Evolutionary conservation across 169 alveolate species (phyloP), one percentile per base, ranked within the genome.

Genomic region (Nephromyces sp.): DNA sequence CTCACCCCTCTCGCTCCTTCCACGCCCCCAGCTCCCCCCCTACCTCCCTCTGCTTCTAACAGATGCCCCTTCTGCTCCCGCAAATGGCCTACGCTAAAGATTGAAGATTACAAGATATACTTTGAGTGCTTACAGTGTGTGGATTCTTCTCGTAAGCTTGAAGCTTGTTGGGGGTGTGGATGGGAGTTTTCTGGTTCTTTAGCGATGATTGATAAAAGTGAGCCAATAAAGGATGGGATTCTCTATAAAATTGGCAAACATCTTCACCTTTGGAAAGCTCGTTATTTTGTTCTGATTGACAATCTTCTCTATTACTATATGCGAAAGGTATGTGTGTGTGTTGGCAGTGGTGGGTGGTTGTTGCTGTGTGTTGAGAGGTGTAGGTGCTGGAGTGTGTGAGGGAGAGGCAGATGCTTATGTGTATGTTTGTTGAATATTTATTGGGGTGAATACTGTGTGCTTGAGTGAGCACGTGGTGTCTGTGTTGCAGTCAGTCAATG

Each of bases 201-300:
- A n/a, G n/a, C 57, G 15, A 15, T 43, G 57, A 32, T 72, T 8
- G 82, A 70, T 1, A 22, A 29, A 4, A 79, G 77, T 25, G 73
- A 79, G 65, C 77, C 92, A 2, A 69, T 78, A 21, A 81, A 80
- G 53, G 86, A 88, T 34, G 95, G 95, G 30, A 80, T 87, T 61
- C 79, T 90, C 67, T 87, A 75, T 75, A 90, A 90, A 52, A 87
- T 74, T 27, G 94, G 94, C 33, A 87, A 85, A 33, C 87, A 83
- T 52, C 70, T 87, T 3, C 91, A 85, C 66, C 85, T 75, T 70
- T 87, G 87, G 90, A 78, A 77, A 64, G 86, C 90, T 31, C 75
- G 95, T 25, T 90, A 83, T 70, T 90, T 79, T 75, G 87, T 89
- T 28, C 82, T 90, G 6, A 77, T 85, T 1, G 94, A 89, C 66